Percentiles rank a stretch among this genome's conserved stretches.
These are phyloP conservation scores for Neurospora sp. DNA, from an alignment of 495 filamentous ascomycete species.

Conservation along the genomic window DNA sequence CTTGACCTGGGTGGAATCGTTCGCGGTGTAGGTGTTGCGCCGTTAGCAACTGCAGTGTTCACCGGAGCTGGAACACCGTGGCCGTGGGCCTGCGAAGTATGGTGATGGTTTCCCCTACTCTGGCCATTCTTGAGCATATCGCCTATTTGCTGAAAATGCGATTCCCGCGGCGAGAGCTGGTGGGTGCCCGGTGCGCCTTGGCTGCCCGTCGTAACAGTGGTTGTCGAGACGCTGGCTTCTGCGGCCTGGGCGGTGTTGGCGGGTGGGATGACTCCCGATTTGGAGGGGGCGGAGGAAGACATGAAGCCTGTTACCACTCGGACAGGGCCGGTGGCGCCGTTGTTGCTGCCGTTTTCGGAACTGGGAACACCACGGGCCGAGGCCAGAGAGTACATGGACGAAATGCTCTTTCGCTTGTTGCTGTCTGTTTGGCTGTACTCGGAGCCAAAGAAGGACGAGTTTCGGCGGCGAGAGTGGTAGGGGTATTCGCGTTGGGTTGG, in stretches of 20 bases:
- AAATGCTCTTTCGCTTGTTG: conserved; percentile 53
- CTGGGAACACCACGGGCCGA: conserved; percentile 41
- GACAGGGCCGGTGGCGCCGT: conserved; percentile 17
- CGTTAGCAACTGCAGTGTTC: conserved; percentile 4
- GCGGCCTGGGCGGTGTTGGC: conserved; percentile 23
- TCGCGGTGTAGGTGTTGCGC: conserved; percentile 12
- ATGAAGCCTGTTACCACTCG: conserved; percentile 30
- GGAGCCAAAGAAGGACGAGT: conserved; percentile 22
- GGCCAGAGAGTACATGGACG: conserved; percentile 54
- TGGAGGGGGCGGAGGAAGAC: conserved; percentile 15
- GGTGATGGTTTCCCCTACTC: conserved; percentile 1
- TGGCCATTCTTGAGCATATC: conserved; percentile 22
- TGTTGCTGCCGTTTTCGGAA: conserved; percentile 33
- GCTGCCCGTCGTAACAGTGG: conserved; percentile 45
- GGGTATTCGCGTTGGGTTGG: neutral
- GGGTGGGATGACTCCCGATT: conserved; percentile 18
- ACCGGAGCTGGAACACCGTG: conserved; percentile 1
- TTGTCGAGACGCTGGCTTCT: conserved; percentile 42
- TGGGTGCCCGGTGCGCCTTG: conserved; percentile 27
- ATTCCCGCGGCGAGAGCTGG: conserved; percentile 35
- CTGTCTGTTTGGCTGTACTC: conserved; percentile 25
- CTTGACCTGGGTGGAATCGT: conserved; percentile 51
- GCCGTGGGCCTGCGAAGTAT: neutral
- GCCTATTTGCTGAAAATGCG: conserved; percentile 22
- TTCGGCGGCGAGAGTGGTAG: conserved; percentile 13